phyloP scores from a whole-genome alignment of 2,329 filamentous ascomycete genomes.

The Botryotinia calthae region DNA sequence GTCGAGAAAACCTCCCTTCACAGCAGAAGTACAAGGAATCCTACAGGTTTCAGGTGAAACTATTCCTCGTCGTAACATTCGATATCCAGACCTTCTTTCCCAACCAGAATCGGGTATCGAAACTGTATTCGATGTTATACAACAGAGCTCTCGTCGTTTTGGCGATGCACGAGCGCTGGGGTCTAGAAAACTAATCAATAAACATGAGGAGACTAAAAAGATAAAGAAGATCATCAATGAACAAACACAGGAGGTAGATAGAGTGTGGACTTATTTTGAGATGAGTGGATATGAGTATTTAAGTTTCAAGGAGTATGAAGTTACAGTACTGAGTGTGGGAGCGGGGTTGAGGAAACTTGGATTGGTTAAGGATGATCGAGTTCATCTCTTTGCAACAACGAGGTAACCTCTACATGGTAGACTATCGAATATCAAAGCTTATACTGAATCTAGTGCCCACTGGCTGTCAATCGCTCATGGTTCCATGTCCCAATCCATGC shows the following conservation, averaged over 20 bases:
- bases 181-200: conserved; percentile 69
- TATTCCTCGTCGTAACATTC: conserved; percentile 58
- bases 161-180: conserved; percentile 66
- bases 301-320: conserved; percentile 75
- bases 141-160: conserved; percentile 61
- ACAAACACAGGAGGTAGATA: conserved; percentile 74
- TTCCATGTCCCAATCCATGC: conserved; percentile 78
- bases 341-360: conserved; percentile 71
- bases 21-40: conserved; percentile 55
- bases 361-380: conserved; percentile 62
- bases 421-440: not conserved
- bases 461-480: conserved; percentile 83
- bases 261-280: conserved; percentile 88
- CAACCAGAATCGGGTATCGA: conserved; percentile 44
- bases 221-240: conserved; percentile 85
- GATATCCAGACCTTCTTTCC: conserved; percentile 47
- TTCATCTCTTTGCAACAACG: conserved; percentile 80
- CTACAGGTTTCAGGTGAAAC: conserved; percentile 61
- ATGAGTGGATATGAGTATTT: conserved; percentile 75
- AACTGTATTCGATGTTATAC: conserved; percentile 75
- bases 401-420: not conserved
- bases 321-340: conserved; percentile 64
- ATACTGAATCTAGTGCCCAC: conserved; percentile 43
- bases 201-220: conserved; percentile 82
- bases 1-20: conserved; percentile 52